A percentile compares a stretch with the other conserved stretches of the same genome.
Evolutionary conservation across 139 green algal genomes (phyloP).

Genomic region (Auxenochlorella pyrenoidosa): DNA sequence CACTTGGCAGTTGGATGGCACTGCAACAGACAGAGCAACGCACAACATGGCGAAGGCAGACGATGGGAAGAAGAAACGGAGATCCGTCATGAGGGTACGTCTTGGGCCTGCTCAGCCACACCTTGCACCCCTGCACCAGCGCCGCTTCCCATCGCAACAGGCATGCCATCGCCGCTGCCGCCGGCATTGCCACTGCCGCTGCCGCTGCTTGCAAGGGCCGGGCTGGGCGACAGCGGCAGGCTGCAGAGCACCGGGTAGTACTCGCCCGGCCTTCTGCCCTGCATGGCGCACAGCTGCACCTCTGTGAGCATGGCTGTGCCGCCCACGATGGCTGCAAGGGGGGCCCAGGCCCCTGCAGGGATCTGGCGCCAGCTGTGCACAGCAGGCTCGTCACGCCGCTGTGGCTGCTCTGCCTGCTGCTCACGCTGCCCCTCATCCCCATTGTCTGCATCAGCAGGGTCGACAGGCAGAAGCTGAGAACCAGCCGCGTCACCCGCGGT

Average conservation of each 20-base stretch:
- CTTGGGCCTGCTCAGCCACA: neutral
- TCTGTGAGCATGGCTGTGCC: constrained; percentile 10
- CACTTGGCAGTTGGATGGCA: neutral
- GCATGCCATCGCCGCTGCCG: neutral
- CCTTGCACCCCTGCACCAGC: neutral
- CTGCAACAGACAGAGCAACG: neutral
- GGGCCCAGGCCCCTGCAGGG: constrained; percentile 13
- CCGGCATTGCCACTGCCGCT: neutral
- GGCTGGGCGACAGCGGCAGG: constrained; percentile 12
- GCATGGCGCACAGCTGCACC: constrained; percentile 32
- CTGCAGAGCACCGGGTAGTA: constrained; percentile 19
- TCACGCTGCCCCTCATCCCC: neutral
- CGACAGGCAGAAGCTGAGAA: no score
- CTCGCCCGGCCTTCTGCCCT: constrained; percentile 3
- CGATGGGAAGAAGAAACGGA: no score
- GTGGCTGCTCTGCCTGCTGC: neutral
- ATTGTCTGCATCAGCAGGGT: no score
- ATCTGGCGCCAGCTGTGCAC: neutral
- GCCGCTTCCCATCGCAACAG: no score
- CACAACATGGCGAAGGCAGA: neutral
- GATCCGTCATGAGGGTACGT: neutral
- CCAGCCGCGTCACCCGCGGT: no score
- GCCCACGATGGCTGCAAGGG: neutral
- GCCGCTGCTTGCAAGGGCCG: neutral
- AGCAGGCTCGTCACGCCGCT: neutral